A percentile compares a stretch with the other conserved stretches of the same genome.
Evolutionary conservation across 2,329 filamentous ascomycete species (phyloP).

Genomic region (Bipolaris oryzae): DNA sequence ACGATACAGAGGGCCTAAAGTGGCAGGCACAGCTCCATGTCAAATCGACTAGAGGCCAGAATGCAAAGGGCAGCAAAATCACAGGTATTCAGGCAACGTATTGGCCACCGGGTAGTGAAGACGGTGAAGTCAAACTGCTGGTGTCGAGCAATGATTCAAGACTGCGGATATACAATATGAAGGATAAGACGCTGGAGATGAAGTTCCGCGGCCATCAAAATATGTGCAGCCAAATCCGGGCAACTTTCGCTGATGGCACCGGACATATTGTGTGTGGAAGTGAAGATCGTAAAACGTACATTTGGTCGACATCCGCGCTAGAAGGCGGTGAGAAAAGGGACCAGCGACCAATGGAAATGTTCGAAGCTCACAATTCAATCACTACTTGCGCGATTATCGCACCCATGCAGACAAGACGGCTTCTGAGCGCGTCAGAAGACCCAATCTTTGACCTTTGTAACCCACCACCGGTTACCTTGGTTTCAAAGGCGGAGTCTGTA

Average conservation of each 20-base stretch:
- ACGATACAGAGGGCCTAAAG: slow-evolving; percentile 89
- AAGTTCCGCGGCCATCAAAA: slow-evolving; percentile 95
- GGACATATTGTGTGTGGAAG: slow-evolving; percentile 89
- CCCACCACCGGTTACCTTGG: slow-evolving; percentile 83
- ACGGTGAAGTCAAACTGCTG: slow-evolving; percentile 78
- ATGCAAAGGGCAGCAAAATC: slow-evolving; percentile 96
- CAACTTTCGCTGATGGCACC: slow-evolving; percentile 84
- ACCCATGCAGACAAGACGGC: slow-evolving; percentile 75
- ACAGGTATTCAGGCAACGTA: slow-evolving; percentile 84
- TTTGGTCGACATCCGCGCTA: slow-evolving; percentile 74
- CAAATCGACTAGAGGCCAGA: slow-evolving; percentile 88
- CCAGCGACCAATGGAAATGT: slow-evolving; percentile 83
- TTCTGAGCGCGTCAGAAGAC: slow-evolving; percentile 81
- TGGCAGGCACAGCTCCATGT: slow-evolving; percentile 87
- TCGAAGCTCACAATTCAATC: slow-evolving; percentile 86
- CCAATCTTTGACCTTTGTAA: slow-evolving; percentile 97
- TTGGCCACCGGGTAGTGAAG: slow-evolving; percentile 61
- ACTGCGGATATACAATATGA: slow-evolving; percentile 85
- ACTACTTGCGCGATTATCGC: slow-evolving; percentile 90
- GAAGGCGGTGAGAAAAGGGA: slow-evolving; percentile 71
- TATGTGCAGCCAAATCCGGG: slow-evolving; percentile 85
- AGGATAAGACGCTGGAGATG: slow-evolving; percentile 81
- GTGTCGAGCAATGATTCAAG: slow-evolving; percentile 96
- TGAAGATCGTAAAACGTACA: slow-evolving; percentile 87
- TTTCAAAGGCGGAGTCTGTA: slow-evolving; percentile 72